phyloP scores from a whole-genome alignment of 140 eudicot species.

The Oenanthe javanica region DNA sequence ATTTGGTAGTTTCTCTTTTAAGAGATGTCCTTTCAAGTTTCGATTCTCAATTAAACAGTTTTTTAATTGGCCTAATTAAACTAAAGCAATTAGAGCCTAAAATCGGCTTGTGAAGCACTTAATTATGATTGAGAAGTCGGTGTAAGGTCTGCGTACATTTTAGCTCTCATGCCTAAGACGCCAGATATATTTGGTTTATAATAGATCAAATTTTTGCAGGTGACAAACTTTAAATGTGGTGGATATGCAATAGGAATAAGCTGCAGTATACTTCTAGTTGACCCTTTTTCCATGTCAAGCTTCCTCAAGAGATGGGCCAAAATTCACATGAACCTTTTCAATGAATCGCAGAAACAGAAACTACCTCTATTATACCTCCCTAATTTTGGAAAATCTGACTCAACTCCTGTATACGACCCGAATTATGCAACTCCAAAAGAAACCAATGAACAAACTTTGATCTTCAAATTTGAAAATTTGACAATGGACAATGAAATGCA shows the following conservation, averaged over 20 bases:
- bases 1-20: background rate
- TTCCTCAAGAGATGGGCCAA: conserved; percentile 37
- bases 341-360: conserved; percentile 1
- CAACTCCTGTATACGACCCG: background rate
- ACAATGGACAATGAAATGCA: background rate
- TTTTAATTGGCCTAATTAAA: no score
- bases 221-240: conserved; percentile 42
- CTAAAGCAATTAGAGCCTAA: background rate
- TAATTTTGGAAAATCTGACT: conserved; percentile 4
- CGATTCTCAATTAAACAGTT: background rate
- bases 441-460: background rate
- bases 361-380: conserved; percentile 28
- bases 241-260: conserved; percentile 50
- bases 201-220: conserved; percentile 18
- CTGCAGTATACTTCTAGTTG: conserved; percentile 35
- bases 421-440: background rate
- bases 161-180: background rate
- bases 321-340: conserved; percentile 21
- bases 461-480: conserved; percentile 7
- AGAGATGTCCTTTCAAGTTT: background rate
- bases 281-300: conserved; percentile 28
- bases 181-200: background rate
- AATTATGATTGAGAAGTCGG: no score
- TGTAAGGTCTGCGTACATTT: background rate
- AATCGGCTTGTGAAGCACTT: background rate